Percentiles rank a stretch among this genome's conserved stretches.
Evolutionary conservation across 2,329 filamentous ascomycete genomes (phyloP).

Genomic region (Aspergillus pseudoglaucus): DNA sequence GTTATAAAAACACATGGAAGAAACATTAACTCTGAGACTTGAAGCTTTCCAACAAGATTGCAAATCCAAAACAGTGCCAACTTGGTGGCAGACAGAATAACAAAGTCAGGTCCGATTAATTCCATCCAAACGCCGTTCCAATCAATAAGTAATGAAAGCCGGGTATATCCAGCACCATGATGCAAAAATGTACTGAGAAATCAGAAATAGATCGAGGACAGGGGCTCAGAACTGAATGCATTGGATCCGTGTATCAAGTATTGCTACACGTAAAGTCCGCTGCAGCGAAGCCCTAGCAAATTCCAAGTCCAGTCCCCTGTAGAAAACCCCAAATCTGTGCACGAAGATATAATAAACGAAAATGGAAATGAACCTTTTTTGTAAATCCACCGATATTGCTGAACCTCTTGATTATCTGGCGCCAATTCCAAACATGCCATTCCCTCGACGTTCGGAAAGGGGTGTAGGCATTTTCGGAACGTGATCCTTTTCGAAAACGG

Average conservation of each 20-base stretch:
- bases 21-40: too few species aligned
- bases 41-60: too few species aligned
- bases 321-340: constrained; percentile 17
- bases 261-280: constrained; percentile 1
- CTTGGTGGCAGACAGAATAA: not conserved
- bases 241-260: not conserved
- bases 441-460: constrained; percentile 35
- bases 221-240: not conserved
- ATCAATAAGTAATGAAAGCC: constrained; percentile 23
- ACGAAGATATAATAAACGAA: constrained; percentile 12
- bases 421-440: constrained; percentile 41
- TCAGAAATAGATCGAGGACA: constrained; percentile 12
- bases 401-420: constrained; percentile 28
- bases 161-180: constrained; percentile 46
- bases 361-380: constrained; percentile 16
- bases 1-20: not conserved
- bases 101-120: constrained; percentile 15
- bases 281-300: not conserved
- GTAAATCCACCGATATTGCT: constrained; percentile 4
- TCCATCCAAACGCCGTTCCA: not conserved
- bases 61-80: too few species aligned
- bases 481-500: constrained; percentile 28
- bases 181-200: constrained; percentile 34
- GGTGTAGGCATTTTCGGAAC: constrained; percentile 34
- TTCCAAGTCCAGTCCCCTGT: constrained; percentile 9